Base-by-base conservation (phyloP, 805 yeast species). In the Barnettozyma wickerhamii region DNA sequence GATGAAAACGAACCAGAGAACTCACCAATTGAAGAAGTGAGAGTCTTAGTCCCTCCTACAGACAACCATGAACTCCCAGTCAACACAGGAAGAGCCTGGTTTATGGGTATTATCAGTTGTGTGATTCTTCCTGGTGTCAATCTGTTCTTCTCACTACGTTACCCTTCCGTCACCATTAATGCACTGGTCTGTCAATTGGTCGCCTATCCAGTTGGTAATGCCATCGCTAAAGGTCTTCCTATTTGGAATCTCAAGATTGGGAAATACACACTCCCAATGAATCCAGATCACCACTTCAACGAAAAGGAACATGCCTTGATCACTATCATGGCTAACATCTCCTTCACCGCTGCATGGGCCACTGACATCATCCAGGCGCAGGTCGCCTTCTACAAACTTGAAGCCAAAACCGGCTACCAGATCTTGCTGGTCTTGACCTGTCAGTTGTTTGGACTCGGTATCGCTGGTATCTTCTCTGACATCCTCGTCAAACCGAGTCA, bases 261-360 rank as follows among this genome's bases (percentile, higher is more conserved):
- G 12, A 71, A 69, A 43, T 65, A 64, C 63, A 66, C 71, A 6
- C 54, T 74, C 49, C 64, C 68, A 7, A 56, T 79, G 40, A 77
- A 77, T 55, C 82, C 81, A 4, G 81, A 82, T 13, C 81, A 84
- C 82, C 63, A 68, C 19, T 65, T 59, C 47, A 80, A 80, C 53
- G 86, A 80, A 52, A 86, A 81, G 56, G 77, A 78, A 79, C 67
- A 81, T 44, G 66, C 81, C 2, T 74, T 86, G 47, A 47, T 69
- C 26, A 57, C 68, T 39, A 63, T 64, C 39, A 60, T 66, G 33
- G 57, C 60, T 9, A 49, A 53, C 23, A 55, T 62, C 29, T 63
- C 63, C 38, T 71, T 65, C 30, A 58, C 62, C 27, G 58, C 53
- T 27, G 68, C 68, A 46, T 59, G 77, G 42, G 63, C 60, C 28